These are phyloP conservation scores for Neofusicoccum parvum DNA, from an alignment of 2,329 filamentous ascomycete genomes.

Conservation along the genomic window DNA sequence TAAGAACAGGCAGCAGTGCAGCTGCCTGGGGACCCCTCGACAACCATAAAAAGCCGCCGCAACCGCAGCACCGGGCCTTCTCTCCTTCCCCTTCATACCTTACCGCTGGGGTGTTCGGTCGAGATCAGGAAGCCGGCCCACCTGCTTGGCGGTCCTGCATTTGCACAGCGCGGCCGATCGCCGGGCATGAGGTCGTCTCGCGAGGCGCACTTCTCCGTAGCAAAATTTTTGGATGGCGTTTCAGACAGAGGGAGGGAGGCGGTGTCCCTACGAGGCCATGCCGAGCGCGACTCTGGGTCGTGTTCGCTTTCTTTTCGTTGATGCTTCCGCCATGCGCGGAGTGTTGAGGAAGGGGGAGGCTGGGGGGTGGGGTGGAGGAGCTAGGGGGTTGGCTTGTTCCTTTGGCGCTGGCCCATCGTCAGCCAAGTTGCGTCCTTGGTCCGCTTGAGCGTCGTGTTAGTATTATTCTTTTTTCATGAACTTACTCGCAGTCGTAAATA, in stretches of 20 bases:
- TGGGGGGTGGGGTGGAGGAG: neutral
- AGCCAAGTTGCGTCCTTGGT: too few relatives aligned
- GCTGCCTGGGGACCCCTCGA: neutral
- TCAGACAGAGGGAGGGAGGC: neutral
- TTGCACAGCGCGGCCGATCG: neutral
- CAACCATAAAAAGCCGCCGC: neutral
- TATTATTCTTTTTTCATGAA: too few relatives aligned
- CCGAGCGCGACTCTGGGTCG: neutral
- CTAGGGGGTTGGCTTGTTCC: too few relatives aligned
- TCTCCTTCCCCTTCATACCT: neutral
- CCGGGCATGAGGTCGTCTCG: neutral
- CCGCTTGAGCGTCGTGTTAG: too few relatives aligned
- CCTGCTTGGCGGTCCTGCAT: neutral
- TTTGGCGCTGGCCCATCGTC: neutral
- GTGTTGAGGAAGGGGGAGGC: neutral
- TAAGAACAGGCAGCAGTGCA: neutral
- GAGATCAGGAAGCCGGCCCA: neutral
- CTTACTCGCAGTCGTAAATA: too few relatives aligned
- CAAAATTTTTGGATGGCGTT: neutral
- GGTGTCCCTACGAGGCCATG: neutral
- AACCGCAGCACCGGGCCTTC: neutral
- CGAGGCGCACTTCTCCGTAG: neutral
- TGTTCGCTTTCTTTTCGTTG: neutral
- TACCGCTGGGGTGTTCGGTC: neutral
- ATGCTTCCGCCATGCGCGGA: neutral